Evolutionary conservation across 331 rosid species (phyloP), one percentile per base, ranked within the genome.

Genomic region (Malus hybrid): DNA sequence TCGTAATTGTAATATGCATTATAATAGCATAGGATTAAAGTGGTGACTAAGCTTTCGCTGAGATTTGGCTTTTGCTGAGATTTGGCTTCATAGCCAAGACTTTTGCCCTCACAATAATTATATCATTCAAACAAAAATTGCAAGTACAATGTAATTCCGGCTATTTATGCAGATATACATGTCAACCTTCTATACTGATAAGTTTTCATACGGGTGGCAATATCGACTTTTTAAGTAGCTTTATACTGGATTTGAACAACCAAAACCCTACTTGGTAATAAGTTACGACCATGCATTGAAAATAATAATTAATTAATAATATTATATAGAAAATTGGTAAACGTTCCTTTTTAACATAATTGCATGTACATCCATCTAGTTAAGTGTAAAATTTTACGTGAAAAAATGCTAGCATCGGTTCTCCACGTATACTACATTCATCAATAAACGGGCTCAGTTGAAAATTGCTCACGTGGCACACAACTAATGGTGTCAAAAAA

Each of bases 141-240:
- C 27, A 48, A 14, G 67, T 71, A 63, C 19, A 3, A 44, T 78
- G 12, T 67, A 63, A 27, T 73, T 78, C 20, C 66, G 33, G 48
- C 62, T 65, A 63, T 32, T 20, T 75, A 65, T 70, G 71, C 55
- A n/a, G 13, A 64, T 76, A 12, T 75, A 10, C 66, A 73, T 20
- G 46, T 39, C 66, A 50, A 81, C 34, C n/a, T 77, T 81, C 84
- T 50, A 32, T 80, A 31, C 16, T 15, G 29, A 42, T 42, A 11
- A 42, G 48, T 39, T 28, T 52, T 7, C 14, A 18, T 19, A 24
- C 22, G 32, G 76, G 64, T 61, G 44, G 32, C 69, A 69, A 60
- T 74, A 61, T 46, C 44, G 44, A 8, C 64, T 54, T 42, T 50
- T 50, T 24, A 46, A 24, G 55, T 48, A 33, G 19, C 63, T 76